Evolutionary conservation across 495 filamentous ascomycete species (phyloP).

Genomic region (Hypoxylon lienhwacheense): DNA sequence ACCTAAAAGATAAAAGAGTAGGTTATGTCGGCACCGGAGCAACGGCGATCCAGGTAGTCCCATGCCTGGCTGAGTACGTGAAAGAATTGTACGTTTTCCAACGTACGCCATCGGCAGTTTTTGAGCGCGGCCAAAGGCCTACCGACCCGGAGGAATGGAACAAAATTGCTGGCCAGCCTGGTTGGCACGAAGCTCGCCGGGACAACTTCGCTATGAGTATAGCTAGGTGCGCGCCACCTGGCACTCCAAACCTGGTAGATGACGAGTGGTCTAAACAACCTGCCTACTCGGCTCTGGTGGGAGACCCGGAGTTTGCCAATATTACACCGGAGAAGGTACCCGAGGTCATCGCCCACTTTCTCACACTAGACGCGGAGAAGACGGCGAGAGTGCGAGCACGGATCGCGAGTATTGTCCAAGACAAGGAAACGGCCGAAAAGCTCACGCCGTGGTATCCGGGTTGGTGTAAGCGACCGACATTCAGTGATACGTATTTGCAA

Average conservation of each 20-base stretch:
- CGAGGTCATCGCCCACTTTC: conserved; percentile 39
- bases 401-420: conserved; percentile 47
- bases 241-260: conserved; percentile 43
- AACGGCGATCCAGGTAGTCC: conserved; percentile 57
- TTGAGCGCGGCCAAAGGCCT: conserved; percentile 48
- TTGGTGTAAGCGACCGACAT: conserved; percentile 53
- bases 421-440: conserved; percentile 45
- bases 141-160: conserved; percentile 53
- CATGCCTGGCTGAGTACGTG: conserved; percentile 51
- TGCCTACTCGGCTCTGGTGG: conserved; percentile 38
- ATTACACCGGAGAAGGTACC: conserved; percentile 41
- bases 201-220: conserved; percentile 40
- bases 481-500: conserved; percentile 51
- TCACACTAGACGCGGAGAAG: conserved; percentile 31
- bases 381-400: conserved; percentile 40
- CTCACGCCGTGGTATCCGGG: conserved; percentile 50
- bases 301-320: conserved; percentile 31
- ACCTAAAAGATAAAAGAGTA: conserved; percentile 54
- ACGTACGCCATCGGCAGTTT: conserved; percentile 57
- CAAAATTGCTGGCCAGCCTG: conserved; percentile 43
- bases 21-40: conserved; percentile 60
- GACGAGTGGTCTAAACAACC: conserved; percentile 45
- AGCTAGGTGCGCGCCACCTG: conserved; percentile 32
- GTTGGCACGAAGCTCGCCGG: conserved; percentile 50
- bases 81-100: conserved; percentile 60